These are phyloP conservation scores for Rhodosorus marinus DNA, from an alignment of 23 red algal species.

Conservation along the genomic window DNA sequence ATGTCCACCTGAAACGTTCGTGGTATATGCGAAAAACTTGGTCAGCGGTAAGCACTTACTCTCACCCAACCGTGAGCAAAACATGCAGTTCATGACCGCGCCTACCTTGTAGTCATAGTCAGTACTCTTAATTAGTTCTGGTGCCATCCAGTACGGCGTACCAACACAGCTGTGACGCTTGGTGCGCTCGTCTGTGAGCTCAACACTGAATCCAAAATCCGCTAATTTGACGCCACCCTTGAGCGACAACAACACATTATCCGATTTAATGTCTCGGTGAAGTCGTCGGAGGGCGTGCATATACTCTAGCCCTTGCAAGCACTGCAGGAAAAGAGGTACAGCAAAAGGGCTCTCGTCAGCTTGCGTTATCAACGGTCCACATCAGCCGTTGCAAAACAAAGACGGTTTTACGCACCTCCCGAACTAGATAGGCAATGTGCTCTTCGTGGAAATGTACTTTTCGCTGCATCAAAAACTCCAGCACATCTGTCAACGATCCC, in stretches of 20 bases:
- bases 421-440: slow-evolving; percentile 57
- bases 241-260: slow-evolving; percentile 49
- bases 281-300: slow-evolving; percentile 50
- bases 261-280: slow-evolving; percentile 77
- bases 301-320: slow-evolving; percentile 43
- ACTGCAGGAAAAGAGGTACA: too few relatives aligned
- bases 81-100: slow-evolving; percentile 17
- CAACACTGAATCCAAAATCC: slow-evolving; percentile 59
- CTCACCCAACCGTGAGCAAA: slow-evolving; percentile 10
- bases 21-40: slow-evolving; percentile 12
- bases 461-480: slow-evolving; percentile 34
- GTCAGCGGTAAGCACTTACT: slow-evolving; percentile 18
- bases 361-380: too few relatives aligned
- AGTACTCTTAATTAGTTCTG: slow-evolving; percentile 55
- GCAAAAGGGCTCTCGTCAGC: too few relatives aligned
- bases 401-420: too few relatives aligned
- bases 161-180: slow-evolving; percentile 57
- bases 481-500: slow-evolving; percentile 47
- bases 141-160: slow-evolving; percentile 91
- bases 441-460: slow-evolving; percentile 33
- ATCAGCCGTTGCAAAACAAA: too few relatives aligned
- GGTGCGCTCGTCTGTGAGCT: slow-evolving; percentile 23
- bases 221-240: slow-evolving; percentile 39
- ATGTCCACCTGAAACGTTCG: slow-evolving; percentile 61
- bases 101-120: slow-evolving; percentile 70